Evolutionary conservation across 257 asterid species (phyloP).

Genomic region (Osmanthus fragrans): DNA sequence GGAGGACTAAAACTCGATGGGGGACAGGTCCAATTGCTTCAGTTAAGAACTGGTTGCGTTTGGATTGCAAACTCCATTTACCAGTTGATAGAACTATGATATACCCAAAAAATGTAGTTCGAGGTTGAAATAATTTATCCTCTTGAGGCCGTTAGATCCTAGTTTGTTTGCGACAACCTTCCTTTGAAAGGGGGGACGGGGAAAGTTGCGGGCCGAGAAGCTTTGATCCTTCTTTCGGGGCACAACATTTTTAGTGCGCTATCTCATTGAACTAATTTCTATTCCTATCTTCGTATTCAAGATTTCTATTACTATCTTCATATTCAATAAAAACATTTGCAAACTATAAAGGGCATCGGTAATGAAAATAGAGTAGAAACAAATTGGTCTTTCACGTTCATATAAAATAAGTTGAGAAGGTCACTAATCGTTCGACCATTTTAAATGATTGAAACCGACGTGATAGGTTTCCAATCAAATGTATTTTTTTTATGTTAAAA

Average conservation of each 20-base stretch:
- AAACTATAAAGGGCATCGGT: no score
- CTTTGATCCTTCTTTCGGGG: background rate
- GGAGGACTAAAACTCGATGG: conserved; percentile 72
- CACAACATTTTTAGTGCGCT: background rate
- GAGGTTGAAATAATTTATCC: conserved; percentile 32
- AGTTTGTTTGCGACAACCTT: background rate
- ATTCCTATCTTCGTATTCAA: background rate
- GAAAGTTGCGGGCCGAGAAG: background rate
- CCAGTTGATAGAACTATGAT: conserved; percentile 40
- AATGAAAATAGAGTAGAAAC: no score
- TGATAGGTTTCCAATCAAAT: background rate
- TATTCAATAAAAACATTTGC: no score
- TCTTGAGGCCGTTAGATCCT: background rate
- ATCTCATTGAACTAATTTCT: background rate
- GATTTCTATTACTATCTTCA: background rate
- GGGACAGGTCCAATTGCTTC: conserved; percentile 62
- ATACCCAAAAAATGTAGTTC: conserved; percentile 62
- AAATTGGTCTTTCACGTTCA: background rate
- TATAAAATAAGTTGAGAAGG: background rate
- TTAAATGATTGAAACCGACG: background rate
- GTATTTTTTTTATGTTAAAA: background rate
- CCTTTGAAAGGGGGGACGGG: background rate
- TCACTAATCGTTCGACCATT: background rate
- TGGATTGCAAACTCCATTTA: conserved; percentile 57
- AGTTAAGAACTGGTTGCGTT: conserved; percentile 56